A percentile compares a stretch with the other conserved stretches of the same genome.
Evolutionary conservation across 331 rosid genomes (phyloP).

Genomic region (Telfairia occidentalis): DNA sequence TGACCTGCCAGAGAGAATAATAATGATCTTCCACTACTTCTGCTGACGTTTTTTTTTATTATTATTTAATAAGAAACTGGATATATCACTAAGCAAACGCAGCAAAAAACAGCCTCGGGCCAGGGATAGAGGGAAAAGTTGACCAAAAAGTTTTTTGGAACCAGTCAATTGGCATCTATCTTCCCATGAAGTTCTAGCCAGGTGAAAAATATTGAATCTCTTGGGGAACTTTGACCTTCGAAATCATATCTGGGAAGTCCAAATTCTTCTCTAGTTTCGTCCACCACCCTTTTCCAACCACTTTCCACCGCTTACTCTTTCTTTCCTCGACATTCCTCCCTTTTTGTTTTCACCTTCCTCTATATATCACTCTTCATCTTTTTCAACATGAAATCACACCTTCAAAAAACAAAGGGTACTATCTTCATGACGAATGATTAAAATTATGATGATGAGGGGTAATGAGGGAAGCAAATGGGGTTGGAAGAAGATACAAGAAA

Average conservation of each 20-base stretch:
- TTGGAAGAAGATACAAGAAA: neutral
- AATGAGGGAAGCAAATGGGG: neutral
- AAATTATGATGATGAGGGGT: neutral
- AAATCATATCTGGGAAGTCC: neutral
- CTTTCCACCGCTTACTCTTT: neutral
- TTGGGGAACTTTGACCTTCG: neutral
- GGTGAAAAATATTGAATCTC: neutral
- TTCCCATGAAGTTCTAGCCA: neutral
- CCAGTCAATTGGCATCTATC: neutral
- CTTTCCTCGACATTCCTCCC: neutral
- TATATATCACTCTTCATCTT: neutral
- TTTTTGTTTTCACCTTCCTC: neutral
- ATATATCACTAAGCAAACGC: neutral
- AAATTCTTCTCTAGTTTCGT: neutral
- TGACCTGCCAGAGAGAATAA: neutral
- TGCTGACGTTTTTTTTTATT: neutral
- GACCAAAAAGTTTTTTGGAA: neutral
- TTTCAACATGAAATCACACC: neutral
- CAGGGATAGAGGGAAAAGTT: neutral
- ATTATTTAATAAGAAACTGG: neutral
- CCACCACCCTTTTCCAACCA: neutral
- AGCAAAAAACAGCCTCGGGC: neutral
- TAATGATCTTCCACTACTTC: neutral
- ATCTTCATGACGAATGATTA: neutral
- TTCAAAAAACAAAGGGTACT: neutral